Base-by-base conservation (phyloP, 495 filamentous ascomycete species). In the Penicillium ucsense region DNA sequence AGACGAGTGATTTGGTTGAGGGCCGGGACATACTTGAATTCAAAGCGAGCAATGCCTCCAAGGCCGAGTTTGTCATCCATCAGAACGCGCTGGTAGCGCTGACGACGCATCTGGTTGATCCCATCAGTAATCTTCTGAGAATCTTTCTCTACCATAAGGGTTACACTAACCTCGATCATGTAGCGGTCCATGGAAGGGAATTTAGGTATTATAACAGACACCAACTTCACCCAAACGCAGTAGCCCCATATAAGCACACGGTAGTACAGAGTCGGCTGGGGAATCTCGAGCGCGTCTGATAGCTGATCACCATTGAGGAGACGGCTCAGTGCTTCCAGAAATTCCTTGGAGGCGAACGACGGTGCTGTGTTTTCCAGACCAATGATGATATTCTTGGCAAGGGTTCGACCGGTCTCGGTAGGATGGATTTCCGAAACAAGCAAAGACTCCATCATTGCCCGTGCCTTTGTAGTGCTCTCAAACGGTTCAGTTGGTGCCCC, bases 381-480 rank as follows among this genome's bases (percentile, higher is more conserved):
- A 6, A 75, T 64, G 55, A 90, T 82, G 60, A 89, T 85, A 58
- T 91, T 90, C 56, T 82, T 80, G 1, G 84, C 83, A 3, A 90
- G 66, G 4, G 81, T 60, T 40, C 73, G 71, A 3, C 78, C 81
- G 28, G 74, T 81, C 3, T 70, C 60, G 1, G 77, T 78, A 0
- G 86, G 86, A 45, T 76, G 55, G 35, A 89, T 69, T 59, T 89
- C 84, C 5, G 79, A 68, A 11, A 77, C 56, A 0, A 83, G 47
- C 3, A 87, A 54, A 1, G 76, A 78, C 44, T 89, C 85, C 79
- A 88, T 82, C 50, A 79, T 70, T 0, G 68, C 66, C 50, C 71
- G 77, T 0, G 82, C 81, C 30, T 68, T 71, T 7, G 63, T 63
- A 1, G 78, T 68, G 20, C 66, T 77, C 12, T 67, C 66, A 46